These are phyloP conservation scores for Xerocomus brunneocitrinus DNA, from an alignment of 768 basidiomycete genomes.

Conservation along the genomic window DNA sequence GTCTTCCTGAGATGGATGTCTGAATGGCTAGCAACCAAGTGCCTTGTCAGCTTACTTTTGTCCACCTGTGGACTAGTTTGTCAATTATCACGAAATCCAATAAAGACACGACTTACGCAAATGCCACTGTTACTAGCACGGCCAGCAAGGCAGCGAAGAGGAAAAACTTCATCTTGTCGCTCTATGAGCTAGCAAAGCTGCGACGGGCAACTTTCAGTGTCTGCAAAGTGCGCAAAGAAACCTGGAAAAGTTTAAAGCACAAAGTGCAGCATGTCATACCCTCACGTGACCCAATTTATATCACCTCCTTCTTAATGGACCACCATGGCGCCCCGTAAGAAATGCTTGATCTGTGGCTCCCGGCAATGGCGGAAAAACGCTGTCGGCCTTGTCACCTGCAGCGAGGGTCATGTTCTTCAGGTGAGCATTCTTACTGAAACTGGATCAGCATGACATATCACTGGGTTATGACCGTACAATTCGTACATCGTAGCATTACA, in stretches of 20 bases:
- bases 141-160: slow-evolving; percentile 47
- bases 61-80: slow-evolving; percentile 49
- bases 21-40: slow-evolving; percentile 4
- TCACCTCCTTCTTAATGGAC: background rate
- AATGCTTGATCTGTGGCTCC: slow-evolving; percentile 78
- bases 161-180: slow-evolving; percentile 44
- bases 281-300: slow-evolving; percentile 10
- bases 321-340: slow-evolving; percentile 54
- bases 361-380: slow-evolving; percentile 85
- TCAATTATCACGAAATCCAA: background rate
- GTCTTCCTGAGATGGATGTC: slow-evolving; percentile 58
- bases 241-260: background rate
- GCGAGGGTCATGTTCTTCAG: slow-evolving; percentile 88
- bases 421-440: slow-evolving; percentile 37
- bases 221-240: background rate
- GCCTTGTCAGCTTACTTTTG: slow-evolving; percentile 44
- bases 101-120: slow-evolving; percentile 49
- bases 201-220: background rate
- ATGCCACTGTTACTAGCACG: slow-evolving; percentile 46
- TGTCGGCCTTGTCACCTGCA: slow-evolving; percentile 79
- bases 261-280: background rate
- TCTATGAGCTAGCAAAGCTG: background rate
- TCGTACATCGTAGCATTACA: slow-evolving; percentile 56
- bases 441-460: background rate
- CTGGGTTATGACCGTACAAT: background rate